Conservation (phyloP, 257 asterid species). For the Solanum appendiculatum region DNA sequence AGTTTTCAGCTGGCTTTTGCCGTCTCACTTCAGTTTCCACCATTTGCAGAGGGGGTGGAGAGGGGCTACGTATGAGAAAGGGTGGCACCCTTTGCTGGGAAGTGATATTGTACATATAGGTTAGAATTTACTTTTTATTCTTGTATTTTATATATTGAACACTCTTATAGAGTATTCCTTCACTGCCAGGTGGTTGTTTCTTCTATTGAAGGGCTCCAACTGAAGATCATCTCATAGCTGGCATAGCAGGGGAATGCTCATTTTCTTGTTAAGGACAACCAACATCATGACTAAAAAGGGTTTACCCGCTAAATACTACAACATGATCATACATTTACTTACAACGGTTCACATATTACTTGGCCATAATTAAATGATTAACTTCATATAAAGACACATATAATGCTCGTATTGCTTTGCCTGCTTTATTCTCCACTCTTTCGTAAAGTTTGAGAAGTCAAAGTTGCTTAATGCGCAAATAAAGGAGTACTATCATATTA, state of each 20-base stretch:
- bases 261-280: neutral
- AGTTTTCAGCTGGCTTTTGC: neutral
- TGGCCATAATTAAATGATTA: neutral
- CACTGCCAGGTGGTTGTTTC: slow-evolving; percentile 20
- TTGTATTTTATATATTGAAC: slow-evolving; percentile 3
- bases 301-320: neutral
- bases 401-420: neutral
- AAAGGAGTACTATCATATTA: neutral
- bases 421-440: neutral
- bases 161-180: neutral
- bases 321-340: neutral
- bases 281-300: neutral
- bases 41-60: neutral
- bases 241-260: neutral
- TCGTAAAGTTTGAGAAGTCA: neutral
- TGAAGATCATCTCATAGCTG: slow-evolving; percentile 36
- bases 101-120: neutral
- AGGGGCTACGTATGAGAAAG: neutral
- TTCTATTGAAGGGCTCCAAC: slow-evolving; percentile 34
- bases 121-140: neutral
- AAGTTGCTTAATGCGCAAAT: neutral
- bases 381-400: neutral
- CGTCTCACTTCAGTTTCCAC: neutral
- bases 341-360: too few relatives aligned
- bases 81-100: neutral